Percentiles rank a stretch among this genome's conserved stretches.
These are phyloP conservation scores for Pseudogymnoascus sp. DNA, from an alignment of 2,329 filamentous ascomycete genomes.

Conservation along the genomic window DNA sequence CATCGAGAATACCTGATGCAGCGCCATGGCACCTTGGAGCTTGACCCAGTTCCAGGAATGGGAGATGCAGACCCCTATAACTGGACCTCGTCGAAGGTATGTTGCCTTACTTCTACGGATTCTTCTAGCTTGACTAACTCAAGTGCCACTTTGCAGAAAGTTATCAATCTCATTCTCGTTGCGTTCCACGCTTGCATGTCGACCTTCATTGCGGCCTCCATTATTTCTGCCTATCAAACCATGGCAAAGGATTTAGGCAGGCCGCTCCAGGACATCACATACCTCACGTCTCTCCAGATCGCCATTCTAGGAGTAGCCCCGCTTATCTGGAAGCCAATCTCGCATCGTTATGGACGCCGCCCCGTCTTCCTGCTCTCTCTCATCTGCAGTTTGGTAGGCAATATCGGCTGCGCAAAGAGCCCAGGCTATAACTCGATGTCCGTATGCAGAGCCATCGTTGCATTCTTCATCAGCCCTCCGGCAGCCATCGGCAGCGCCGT, in stretches of 20 bases:
- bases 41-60: slow-evolving; percentile 44
- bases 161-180: slow-evolving; percentile 41
- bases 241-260: slow-evolving; percentile 41
- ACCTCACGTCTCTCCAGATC: slow-evolving; percentile 46
- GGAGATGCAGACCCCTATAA: slow-evolving; percentile 47
- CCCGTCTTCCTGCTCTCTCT: slow-evolving; percentile 45
- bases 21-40: slow-evolving; percentile 45
- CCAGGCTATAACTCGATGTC: slow-evolving; percentile 41
- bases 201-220: slow-evolving; percentile 44
- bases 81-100: slow-evolving; percentile 45
- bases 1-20: slow-evolving; percentile 44
- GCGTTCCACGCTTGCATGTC: slow-evolving; percentile 47
- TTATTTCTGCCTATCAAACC: slow-evolving; percentile 43
- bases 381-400: slow-evolving; percentile 39
- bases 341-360: slow-evolving; percentile 43
- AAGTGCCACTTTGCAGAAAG: slow-evolving; percentile 34
- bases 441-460: slow-evolving; percentile 40
- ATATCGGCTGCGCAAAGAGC: slow-evolving; percentile 46
- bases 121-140: background rate
- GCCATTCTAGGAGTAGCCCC: slow-evolving; percentile 45
- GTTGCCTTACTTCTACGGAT: background rate
- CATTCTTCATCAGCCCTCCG: slow-evolving; percentile 49
- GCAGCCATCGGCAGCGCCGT: slow-evolving; percentile 47
- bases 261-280: slow-evolving; percentile 38
- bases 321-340: slow-evolving; percentile 47